Evolutionary conservation across 1,284 basidiomycete genomes (phyloP).

Genomic region (Cutaneotrichosporon mucoides): DNA sequence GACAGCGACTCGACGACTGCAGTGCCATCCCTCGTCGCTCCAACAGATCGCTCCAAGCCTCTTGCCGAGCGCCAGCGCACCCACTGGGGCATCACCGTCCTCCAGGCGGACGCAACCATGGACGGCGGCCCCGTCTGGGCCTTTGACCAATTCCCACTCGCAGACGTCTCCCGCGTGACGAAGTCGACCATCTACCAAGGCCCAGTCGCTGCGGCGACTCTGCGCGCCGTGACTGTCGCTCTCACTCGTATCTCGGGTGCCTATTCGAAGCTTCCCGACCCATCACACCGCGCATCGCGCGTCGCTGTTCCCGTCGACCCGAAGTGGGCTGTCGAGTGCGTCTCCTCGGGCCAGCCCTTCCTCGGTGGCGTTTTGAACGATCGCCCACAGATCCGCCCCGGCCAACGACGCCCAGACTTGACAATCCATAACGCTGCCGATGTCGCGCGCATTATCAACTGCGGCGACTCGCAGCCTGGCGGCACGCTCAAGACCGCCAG

Average conservation of each 20-base stretch:
- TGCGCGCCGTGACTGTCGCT: constrained; percentile 45
- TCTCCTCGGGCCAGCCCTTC: constrained; percentile 38
- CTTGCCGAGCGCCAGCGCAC: constrained; percentile 27
- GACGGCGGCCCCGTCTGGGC: constrained; percentile 53
- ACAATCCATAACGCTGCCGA: constrained; percentile 43
- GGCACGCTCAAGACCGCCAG: constrained; percentile 44
- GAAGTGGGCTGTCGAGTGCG: constrained; percentile 31
- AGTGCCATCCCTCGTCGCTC: constrained; percentile 32
- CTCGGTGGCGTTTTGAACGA: constrained; percentile 45
- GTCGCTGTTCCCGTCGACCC: constrained; percentile 12
- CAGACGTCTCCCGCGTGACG: constrained; percentile 36
- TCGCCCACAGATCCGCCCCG: constrained; percentile 47
- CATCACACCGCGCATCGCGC: constrained; percentile 9
- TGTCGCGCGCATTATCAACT: constrained; percentile 45
- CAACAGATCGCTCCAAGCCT: constrained; percentile 20
- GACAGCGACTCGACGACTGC: constrained; percentile 36
- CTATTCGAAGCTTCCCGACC: constrained; percentile 11
- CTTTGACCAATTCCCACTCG: constrained; percentile 51
- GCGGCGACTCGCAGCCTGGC: constrained; percentile 52
- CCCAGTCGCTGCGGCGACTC: constrained; percentile 46
- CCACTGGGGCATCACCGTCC: constrained; percentile 51
- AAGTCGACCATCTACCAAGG: constrained; percentile 52
- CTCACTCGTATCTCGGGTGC: constrained; percentile 40
- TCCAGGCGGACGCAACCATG: constrained; percentile 51
- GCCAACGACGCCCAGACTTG: constrained; percentile 40